Percentiles rank a stretch among this genome's conserved stretches.
Conservation (phyloP, 1,284 basidiomycete species). For the Ustilago esculenta region DNA sequence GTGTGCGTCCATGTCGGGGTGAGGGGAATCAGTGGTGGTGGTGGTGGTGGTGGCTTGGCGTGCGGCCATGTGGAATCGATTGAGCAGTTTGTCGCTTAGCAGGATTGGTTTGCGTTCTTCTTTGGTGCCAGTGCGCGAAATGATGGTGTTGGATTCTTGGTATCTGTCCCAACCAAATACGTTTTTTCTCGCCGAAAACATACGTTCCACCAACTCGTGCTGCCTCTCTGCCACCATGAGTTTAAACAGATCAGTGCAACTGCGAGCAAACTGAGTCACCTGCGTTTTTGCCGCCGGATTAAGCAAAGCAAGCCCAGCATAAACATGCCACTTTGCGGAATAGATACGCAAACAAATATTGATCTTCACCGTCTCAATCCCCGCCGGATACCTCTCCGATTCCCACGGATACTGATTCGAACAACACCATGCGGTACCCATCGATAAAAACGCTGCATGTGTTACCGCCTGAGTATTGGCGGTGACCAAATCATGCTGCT, state of each 20-base stretch:
- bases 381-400: conserved; percentile 88
- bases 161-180: conserved; percentile 76
- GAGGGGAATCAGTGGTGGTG: conserved; percentile 14
- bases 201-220: conserved; percentile 72
- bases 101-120: conserved; percentile 75
- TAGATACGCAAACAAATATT: conserved; percentile 92
- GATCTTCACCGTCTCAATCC: conserved; percentile 97
- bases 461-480: conserved; percentile 98
- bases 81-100: conserved; percentile 84
- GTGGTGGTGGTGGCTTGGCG: conserved; percentile 61
- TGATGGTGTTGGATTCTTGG: conserved; percentile 51
- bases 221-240: conserved; percentile 87
- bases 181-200: conserved; percentile 78
- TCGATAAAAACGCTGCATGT: conserved; percentile 95
- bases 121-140: conserved; percentile 39
- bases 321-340: conserved; percentile 97
- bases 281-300: conserved; percentile 91
- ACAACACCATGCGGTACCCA: conserved; percentile 95
- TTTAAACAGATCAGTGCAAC: conserved; percentile 90
- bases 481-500: conserved; percentile 94
- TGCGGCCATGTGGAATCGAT: conserved; percentile 84
- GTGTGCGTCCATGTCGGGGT: conserved; percentile 7
- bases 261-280: conserved; percentile 85
- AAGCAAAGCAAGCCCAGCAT: conserved; percentile 94
- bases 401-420: conserved; percentile 91